Conservation (phyloP, 2,329 filamentous ascomycete genomes). For the Phialocephala subalpina region DNA sequence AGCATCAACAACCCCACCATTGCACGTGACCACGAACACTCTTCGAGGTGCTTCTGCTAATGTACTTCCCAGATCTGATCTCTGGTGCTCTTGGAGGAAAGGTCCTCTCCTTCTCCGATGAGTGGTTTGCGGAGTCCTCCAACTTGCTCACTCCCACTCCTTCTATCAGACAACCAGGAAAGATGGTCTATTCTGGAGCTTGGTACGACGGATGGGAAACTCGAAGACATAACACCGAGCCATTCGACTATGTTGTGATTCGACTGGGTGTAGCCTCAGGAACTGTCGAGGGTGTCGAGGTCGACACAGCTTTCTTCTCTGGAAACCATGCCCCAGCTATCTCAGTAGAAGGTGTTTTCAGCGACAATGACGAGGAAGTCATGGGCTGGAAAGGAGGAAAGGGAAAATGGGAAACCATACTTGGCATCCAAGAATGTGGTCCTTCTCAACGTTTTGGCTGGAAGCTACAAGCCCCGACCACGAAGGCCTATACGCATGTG, state of each 20-base stretch:
- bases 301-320: slow-evolving; percentile 83
- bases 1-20: background rate
- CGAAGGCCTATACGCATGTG: slow-evolving; percentile 80
- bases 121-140: slow-evolving; percentile 73
- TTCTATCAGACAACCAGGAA: slow-evolving; percentile 68
- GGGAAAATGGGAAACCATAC: slow-evolving; percentile 76
- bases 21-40: slow-evolving; percentile 18
- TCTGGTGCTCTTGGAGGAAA: slow-evolving; percentile 69
- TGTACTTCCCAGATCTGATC: slow-evolving; percentile 59
- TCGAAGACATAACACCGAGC: slow-evolving; percentile 67
- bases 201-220: slow-evolving; percentile 80
- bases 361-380: slow-evolving; percentile 70
- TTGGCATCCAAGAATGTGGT: slow-evolving; percentile 75
- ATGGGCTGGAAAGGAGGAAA: slow-evolving; percentile 64
- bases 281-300: slow-evolving; percentile 75
- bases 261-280: slow-evolving; percentile 75
- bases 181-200: slow-evolving; percentile 74
- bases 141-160: slow-evolving; percentile 71
- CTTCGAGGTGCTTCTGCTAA: slow-evolving; percentile 20
- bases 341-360: slow-evolving; percentile 80
- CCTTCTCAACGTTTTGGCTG: slow-evolving; percentile 78
- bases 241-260: slow-evolving; percentile 73
- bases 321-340: slow-evolving; percentile 85
- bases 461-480: slow-evolving; percentile 66
- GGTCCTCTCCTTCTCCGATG: slow-evolving; percentile 70